phyloP scores from a whole-genome alignment of 768 basidiomycete genomes.

The Sarcomyxa edulis region DNA sequence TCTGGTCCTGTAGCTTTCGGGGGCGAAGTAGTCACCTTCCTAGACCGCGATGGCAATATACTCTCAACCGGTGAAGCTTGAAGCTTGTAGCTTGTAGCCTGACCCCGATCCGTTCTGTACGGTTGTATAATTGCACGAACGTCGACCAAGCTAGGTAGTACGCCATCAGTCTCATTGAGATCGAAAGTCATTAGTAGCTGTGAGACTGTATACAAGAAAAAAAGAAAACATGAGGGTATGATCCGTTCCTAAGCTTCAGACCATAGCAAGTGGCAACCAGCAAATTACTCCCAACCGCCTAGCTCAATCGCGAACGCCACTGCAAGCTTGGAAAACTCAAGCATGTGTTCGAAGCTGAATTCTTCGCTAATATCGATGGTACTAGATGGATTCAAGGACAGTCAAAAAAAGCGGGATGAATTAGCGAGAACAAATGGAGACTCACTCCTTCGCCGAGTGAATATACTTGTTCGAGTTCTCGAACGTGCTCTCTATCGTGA shows the following conservation, averaged over 20 bases:
- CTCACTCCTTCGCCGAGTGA: slow-evolving; percentile 78
- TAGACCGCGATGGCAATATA: no score
- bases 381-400: slow-evolving; percentile 31
- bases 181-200: no score
- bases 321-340: slow-evolving; percentile 82
- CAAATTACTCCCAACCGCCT: slow-evolving; percentile 50
- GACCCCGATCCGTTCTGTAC: no score
- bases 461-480: slow-evolving; percentile 80
- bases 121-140: not conserved
- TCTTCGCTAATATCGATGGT: slow-evolving; percentile 82
- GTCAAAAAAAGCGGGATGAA: slow-evolving; percentile 6
- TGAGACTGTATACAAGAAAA: no score
- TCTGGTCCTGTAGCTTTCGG: slow-evolving; percentile 37
- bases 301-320: slow-evolving; percentile 78
- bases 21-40: slow-evolving; percentile 30
- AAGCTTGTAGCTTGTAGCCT: no score
- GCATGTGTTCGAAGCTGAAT: slow-evolving; percentile 88
- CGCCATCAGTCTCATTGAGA: no score
- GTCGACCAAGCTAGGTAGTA: no score
- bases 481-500: slow-evolving; percentile 80
- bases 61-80: no score
- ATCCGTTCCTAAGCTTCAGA: no score
- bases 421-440: slow-evolving; percentile 13
- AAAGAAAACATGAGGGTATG: no score
- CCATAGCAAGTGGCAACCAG: no score